phyloP scores from a whole-genome alignment of 139 green algal species.

The Gonium pectorale region DNA sequence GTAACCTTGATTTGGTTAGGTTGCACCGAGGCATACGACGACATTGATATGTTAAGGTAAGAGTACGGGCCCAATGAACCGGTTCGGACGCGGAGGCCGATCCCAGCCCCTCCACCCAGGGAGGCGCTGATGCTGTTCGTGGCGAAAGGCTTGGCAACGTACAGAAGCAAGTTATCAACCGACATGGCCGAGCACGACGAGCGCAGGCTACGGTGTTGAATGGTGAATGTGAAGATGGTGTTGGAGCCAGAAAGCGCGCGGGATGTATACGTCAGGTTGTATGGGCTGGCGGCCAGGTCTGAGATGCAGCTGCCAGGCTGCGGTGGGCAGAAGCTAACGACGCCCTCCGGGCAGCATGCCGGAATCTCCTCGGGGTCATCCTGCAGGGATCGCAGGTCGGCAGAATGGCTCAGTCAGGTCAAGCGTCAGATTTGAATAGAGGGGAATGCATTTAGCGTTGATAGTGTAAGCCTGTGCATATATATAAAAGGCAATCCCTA shows the following conservation, averaged over 20 bases:
- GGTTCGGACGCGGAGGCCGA: not conserved
- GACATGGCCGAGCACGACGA: slow-evolving; percentile 28
- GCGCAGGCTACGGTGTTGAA: not conserved
- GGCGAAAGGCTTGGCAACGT: not conserved
- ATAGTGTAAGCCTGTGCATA: no score
- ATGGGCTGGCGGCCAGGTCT: slow-evolving; percentile 34
- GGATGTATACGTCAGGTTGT: slow-evolving; percentile 33
- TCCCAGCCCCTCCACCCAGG: slow-evolving; percentile 6
- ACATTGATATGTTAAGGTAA: slow-evolving; percentile 37
- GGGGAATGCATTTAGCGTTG: no score
- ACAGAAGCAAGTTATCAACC: slow-evolving; percentile 44
- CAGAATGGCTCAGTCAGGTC: no score
- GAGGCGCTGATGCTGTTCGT: not conserved
- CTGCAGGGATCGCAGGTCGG: no score
- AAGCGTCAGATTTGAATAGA: no score
- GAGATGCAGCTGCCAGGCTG: not conserved
- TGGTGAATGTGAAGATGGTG: slow-evolving; percentile 19
- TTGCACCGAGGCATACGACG: slow-evolving; percentile 28
- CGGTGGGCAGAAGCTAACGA: slow-evolving; percentile 41
- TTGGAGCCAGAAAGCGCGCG: not conserved
- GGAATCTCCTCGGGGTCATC: slow-evolving; percentile 20
- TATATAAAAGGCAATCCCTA: no score
- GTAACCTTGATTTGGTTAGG: slow-evolving; percentile 13
- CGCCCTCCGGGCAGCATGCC: slow-evolving; percentile 58
- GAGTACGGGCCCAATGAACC: not conserved